Base-by-base conservation (phyloP, 1,284 basidiomycete genomes). In the Ceratobasidium sp. region DNA sequence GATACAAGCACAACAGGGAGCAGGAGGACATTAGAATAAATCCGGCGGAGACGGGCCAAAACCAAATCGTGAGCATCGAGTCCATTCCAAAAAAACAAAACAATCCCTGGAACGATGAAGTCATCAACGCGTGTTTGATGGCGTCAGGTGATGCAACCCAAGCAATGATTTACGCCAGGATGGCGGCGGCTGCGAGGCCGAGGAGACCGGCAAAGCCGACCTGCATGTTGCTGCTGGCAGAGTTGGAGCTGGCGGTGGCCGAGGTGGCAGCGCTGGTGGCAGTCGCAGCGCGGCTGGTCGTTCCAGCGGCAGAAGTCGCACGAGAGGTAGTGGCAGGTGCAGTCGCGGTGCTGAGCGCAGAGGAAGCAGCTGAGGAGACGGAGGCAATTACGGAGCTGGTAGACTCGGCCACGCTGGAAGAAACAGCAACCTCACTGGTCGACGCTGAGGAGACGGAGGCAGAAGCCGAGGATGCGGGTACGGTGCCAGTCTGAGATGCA, bases 1-100 rank as follows among this genome's bases (percentile, higher is more conserved):
- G 67, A 71, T 71, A 71, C 67, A 71, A 71, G 56, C 67, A 71
- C 67, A 71, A 71, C 67, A 71, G 45, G 29, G 67, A 71, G 67
- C n/a, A 11, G 56, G 54, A 59, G 54, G 63, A 51, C 62, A 65
- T 65, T 65, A 59, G 19, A 29, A 29, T 19, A 33, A 51, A 71
- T 59, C 45, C 53, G 41, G 56, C n/a, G 47, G 36, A 50, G 48
- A 64, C 11, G 53, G 2, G 33, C 15, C 11, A 50, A 53, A 51
- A 65, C 53, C 63, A 65, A 53, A 22, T 50, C 63, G n/a, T 65
- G 63, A 48, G 41, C 15, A 53, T 65, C 63, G 17, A 65, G 63
- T 65, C 63, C 48, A 15, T 65, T 65, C 63, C 63, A 31, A 65
- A 48, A n/a, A 64, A 33, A 36, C 48, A 22, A 63, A 29, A 48